Evolutionary conservation across 805 yeast species (phyloP).

Genomic region (Candida lessepsii): DNA sequence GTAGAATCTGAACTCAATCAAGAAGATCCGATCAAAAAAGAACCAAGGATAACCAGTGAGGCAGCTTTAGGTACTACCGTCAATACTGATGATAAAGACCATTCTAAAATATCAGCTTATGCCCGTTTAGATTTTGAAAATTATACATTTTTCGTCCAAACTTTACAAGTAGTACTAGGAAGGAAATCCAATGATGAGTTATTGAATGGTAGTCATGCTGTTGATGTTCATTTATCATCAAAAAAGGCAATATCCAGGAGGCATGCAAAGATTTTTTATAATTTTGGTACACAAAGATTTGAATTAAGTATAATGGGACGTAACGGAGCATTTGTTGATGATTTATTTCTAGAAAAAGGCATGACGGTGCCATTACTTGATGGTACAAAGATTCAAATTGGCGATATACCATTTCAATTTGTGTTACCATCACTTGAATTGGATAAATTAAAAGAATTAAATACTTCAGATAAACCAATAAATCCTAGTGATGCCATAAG

Average conservation of each 20-base stretch:
- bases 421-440: constrained; percentile 71
- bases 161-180: constrained; percentile 92
- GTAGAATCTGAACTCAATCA: neutral
- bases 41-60: constrained; percentile 14
- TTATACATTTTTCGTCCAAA: constrained; percentile 93
- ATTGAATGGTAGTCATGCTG: constrained; percentile 68
- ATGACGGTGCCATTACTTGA: constrained; percentile 84
- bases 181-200: constrained; percentile 58
- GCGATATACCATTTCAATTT: constrained; percentile 85
- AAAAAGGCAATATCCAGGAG: constrained; percentile 91
- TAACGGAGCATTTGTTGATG: constrained; percentile 96
- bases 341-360: constrained; percentile 83
- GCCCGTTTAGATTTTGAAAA: constrained; percentile 87
- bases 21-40: constrained; percentile 2
- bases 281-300: constrained; percentile 93
- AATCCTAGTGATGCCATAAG: constrained; percentile 65
- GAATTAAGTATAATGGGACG: constrained; percentile 90
- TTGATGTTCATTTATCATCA: constrained; percentile 90
- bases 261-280: constrained; percentile 95
- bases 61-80: constrained; percentile 12
- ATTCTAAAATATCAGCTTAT: constrained; percentile 49
- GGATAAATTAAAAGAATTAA: constrained; percentile 25
- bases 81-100: constrained; percentile 14
- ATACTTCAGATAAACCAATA: constrained; percentile 32
- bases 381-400: constrained; percentile 85